phyloP scores from a whole-genome alignment of 2,329 filamentous ascomycete species.

The Claviceps paspali region DNA sequence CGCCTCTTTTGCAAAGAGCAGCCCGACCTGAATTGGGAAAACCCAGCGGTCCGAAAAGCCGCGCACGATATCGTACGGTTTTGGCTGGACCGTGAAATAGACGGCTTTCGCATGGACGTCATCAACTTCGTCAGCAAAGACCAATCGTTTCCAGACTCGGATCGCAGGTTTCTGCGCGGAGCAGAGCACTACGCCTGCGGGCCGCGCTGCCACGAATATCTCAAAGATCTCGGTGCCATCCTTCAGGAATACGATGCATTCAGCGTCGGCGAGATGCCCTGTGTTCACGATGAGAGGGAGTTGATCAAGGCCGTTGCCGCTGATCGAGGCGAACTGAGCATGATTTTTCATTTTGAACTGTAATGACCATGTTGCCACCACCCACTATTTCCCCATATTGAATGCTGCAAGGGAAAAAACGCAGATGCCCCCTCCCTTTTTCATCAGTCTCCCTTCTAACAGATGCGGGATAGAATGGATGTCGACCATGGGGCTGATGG shows the following conservation, averaged over 20 bases:
- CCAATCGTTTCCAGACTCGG: slow-evolving; percentile 36
- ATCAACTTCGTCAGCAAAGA: slow-evolving; percentile 54
- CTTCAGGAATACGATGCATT: slow-evolving; percentile 32
- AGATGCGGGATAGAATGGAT: slow-evolving; percentile 23
- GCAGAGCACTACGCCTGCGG: slow-evolving; percentile 38
- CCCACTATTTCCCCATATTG: neutral
- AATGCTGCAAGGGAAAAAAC: neutral
- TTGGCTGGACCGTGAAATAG: slow-evolving; percentile 54
- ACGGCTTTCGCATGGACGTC: slow-evolving; percentile 52
- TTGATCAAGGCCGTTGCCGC: slow-evolving; percentile 35
- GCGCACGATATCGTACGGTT: slow-evolving; percentile 57
- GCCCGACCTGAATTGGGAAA: slow-evolving; percentile 69
- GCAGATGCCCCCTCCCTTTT: neutral
- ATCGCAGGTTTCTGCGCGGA: slow-evolving; percentile 16
- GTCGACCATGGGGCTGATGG: slow-evolving; percentile 30
- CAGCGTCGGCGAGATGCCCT: slow-evolving; percentile 36
- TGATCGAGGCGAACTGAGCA: slow-evolving; percentile 45
- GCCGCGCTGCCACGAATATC: slow-evolving; percentile 29
- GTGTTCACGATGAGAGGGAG: slow-evolving; percentile 25
- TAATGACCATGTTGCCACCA: slow-evolving; percentile 13
- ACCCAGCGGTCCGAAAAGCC: slow-evolving; percentile 44
- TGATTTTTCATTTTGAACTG: slow-evolving; percentile 62
- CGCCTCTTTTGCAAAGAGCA: slow-evolving; percentile 56
- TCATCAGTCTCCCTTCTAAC: neutral
- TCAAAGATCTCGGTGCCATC: slow-evolving; percentile 28